Base-by-base conservation (phyloP, 768 basidiomycete species). In the Royoungia palumana region DNA sequence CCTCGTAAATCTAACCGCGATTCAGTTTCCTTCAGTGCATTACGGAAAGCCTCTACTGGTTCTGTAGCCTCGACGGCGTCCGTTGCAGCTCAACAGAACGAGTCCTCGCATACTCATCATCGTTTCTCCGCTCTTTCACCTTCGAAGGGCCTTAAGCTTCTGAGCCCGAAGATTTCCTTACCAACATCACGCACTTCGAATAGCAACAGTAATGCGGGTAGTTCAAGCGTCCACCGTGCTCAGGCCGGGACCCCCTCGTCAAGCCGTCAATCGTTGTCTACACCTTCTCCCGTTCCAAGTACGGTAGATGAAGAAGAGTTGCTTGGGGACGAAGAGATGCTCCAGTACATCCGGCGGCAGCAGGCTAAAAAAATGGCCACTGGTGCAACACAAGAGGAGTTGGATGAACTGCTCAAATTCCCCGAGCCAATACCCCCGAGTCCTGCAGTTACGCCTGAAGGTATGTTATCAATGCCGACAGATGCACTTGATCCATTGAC, bases 251-350 rank as follows among this genome's bases (percentile, higher is more conserved):
- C 87, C 2, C 86, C 85, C 13, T 82, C 87, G 1, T 81, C 83
- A 4, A 85, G 83, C 59, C 78, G 85, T 30, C 83, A 87, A 50
- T 87, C 87, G 19, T 67, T 86, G 20, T 91, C 87, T 5, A 90
- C 89, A 2, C 89, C 91, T 4, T 95, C 94, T 2, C 93, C 94
- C 0, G 81, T 79, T 6, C 85, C 85, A 22, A 84, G 81, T 56
- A 73, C 79, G 3, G 73, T 88, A 3, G 91, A 91, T 50, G 94
- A 94, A 50, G 92, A 94, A 53, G 90, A 94, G 65, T 43, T 87
- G 7, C 70, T 88, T 16, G 96, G 90, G 14, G 96, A 99, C 62
- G 94, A 96, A 53, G 96, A 99, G 72, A 99, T 99, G 96, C 69
- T 89, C 61, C 85, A 88, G 50, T 99, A 95, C 68, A 89, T 97